Base-by-base conservation (phyloP, 805 yeast species). In the Nakazawaea molendinolei region DNA sequence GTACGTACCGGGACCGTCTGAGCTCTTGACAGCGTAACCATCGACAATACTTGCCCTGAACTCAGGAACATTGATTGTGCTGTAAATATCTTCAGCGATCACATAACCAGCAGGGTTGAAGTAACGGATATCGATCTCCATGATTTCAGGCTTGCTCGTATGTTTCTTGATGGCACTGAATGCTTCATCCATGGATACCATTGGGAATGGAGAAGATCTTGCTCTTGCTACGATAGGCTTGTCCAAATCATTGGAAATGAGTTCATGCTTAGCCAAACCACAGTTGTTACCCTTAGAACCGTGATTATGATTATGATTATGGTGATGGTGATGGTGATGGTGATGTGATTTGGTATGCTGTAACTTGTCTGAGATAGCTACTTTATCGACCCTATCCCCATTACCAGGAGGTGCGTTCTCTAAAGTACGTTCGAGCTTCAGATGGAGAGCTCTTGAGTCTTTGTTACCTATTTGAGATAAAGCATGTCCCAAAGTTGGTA, bases 41-140 rank as follows among this genome's bases (percentile, higher is more conserved):
- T 72, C 79, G 4, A 72, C 77, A 19, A 72, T 68, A 39, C 74
- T 65, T 2, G 79, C 76, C n/a, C 71, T 47, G 50, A 68, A 71
- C 13, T 60, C 55, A 0, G 78, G 78, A 9, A 70, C 71, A 36
- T 60, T 52, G 1, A 54, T 43, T 0, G 60, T 53, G 1, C 75
- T 55, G 23, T 27, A 31, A 3, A 71, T 41, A 38, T 68, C 70
- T 38, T 67, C 65, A 5, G 73, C 67, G 5, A 69, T 26, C 5
- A 66, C 58, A 32, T 53, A 52, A 2, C 74, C 73, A 1, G 57
- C 46, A 2, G 63, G 36, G 5, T 53, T 50, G 3, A 48, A 44
- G 28, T 57, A 60, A 5, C 48, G 36, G 6, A 63, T 51, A 14
- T 47, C 41, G 30, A 58, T 47, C 8, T 45, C 45, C 4, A 48